Conservation (phyloP, 140 eudicot species). For the Ambrosia hybrid region DNA sequence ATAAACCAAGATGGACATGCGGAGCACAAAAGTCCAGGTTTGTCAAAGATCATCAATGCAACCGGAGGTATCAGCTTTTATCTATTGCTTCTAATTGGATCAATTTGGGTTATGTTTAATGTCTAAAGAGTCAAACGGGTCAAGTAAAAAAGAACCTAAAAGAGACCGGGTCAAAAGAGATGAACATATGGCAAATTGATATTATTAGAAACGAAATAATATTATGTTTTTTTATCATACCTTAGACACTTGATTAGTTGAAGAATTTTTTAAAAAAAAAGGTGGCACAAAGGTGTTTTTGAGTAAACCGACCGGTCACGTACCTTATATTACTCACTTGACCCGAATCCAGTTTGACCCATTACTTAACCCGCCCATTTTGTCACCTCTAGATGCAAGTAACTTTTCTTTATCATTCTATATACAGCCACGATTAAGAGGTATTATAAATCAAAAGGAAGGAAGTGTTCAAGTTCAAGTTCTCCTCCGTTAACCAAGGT, state of each 20-base stretch:
- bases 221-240: too few relatives aligned
- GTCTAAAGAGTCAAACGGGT: background rate
- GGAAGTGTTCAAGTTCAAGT: conserved; percentile 31
- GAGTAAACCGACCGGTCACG: background rate
- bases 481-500: conserved; percentile 31
- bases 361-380: background rate
- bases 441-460: conserved; percentile 28
- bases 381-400: conserved; percentile 7
- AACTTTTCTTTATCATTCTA: background rate
- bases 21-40: conserved; percentile 48
- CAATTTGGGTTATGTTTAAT: conserved; percentile 9
- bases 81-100: background rate
- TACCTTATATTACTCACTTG: background rate
- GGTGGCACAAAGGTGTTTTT: background rate
- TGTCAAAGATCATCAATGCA: background rate
- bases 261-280: background rate
- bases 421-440: background rate
- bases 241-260: background rate
- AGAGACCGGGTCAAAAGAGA: background rate
- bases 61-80: background rate
- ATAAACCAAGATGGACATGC: conserved; percentile 28
- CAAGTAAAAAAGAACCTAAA: background rate
- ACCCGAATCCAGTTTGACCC: conserved; percentile 1
- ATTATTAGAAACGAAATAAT: background rate
- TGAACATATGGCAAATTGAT: background rate